Evolutionary conservation across 495 filamentous ascomycete genomes (phyloP).

Genomic region (Aspergillus conjunctus): DNA sequence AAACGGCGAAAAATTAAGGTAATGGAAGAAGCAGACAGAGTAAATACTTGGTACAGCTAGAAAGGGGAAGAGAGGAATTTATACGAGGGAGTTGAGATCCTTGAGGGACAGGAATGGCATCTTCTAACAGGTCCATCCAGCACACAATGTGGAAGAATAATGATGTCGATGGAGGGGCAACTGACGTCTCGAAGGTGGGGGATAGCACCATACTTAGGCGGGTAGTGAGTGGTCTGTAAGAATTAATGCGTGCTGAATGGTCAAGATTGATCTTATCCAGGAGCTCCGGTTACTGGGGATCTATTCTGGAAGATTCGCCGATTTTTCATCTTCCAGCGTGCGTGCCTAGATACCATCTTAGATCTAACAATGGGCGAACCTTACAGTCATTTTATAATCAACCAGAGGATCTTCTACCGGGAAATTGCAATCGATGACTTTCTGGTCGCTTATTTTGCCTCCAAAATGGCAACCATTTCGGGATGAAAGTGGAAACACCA

Average conservation of each 20-base stretch:
- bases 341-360: too few species aligned
- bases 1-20: slow-evolving; percentile 5
- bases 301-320: too few species aligned
- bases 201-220: slow-evolving; percentile 1
- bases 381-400: too few species aligned
- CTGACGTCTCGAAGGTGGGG: slow-evolving; percentile 12
- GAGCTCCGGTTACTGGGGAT: too few species aligned
- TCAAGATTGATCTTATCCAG: too few species aligned
- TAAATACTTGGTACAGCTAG: not conserved
- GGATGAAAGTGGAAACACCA: not conserved
- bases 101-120: slow-evolving; percentile 4
- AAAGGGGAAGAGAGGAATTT: slow-evolving; percentile 14
- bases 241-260: too few species aligned
- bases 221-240: not conserved
- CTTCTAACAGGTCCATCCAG: slow-evolving; percentile 41
- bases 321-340: too few species aligned
- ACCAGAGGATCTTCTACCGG: too few species aligned
- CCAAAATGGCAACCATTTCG: not conserved
- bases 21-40: too few species aligned
- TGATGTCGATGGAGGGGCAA: slow-evolving; percentile 31
- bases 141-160: slow-evolving; percentile 8
- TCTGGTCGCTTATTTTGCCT: too few species aligned
- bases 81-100: slow-evolving; percentile 12
- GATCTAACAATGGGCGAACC: too few species aligned
- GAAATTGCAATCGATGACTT: too few species aligned